A percentile compares a stretch with the other conserved stretches of the same genome.
phyloP scores from a whole-genome alignment of 2,329 filamentous ascomycete genomes.

The Penicillium janthinellum region DNA sequence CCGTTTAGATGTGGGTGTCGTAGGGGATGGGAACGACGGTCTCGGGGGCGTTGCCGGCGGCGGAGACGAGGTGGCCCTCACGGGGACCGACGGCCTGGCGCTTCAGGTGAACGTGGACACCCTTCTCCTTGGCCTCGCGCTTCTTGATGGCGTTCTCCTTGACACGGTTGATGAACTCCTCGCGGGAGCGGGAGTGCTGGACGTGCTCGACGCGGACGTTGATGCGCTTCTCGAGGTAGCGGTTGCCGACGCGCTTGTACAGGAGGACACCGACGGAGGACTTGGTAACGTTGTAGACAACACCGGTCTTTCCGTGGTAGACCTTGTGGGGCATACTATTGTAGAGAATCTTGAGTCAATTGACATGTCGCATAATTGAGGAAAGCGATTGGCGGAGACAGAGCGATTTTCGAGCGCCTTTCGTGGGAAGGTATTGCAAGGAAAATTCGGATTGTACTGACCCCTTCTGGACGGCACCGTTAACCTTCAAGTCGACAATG shows the following conservation, averaged over 20 bases:
- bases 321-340: slow-evolving; percentile 96
- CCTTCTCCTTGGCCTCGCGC: slow-evolving; percentile 88
- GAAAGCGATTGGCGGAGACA: background rate
- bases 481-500: slow-evolving; percentile 98
- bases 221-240: slow-evolving; percentile 99
- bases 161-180: slow-evolving; percentile 94
- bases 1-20: slow-evolving; percentile 93
- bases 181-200: slow-evolving; percentile 87
- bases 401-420: background rate
- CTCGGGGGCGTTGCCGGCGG: slow-evolving; percentile 83
- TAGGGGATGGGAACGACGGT: slow-evolving; percentile 89
- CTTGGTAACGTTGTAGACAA: slow-evolving; percentile 99
- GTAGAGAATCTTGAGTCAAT: slow-evolving; percentile 18
- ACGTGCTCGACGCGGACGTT: slow-evolving; percentile 99
- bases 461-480: slow-evolving; percentile 98
- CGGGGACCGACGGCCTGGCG: slow-evolving; percentile 79
- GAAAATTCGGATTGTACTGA: slow-evolving; percentile 55
- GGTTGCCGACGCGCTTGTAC: slow-evolving; percentile 99
- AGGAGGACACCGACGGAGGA: slow-evolving; percentile 96
- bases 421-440: background rate
- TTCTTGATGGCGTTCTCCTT: slow-evolving; percentile 94
- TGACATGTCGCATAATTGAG: slow-evolving; percentile 5
- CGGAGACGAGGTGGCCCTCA: slow-evolving; percentile 75
- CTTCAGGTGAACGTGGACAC: slow-evolving; percentile 89
- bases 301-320: slow-evolving; percentile 98